phyloP scores from a whole-genome alignment of 2,329 filamentous ascomycete genomes.

The Paracoccidioides brasiliensis region DNA sequence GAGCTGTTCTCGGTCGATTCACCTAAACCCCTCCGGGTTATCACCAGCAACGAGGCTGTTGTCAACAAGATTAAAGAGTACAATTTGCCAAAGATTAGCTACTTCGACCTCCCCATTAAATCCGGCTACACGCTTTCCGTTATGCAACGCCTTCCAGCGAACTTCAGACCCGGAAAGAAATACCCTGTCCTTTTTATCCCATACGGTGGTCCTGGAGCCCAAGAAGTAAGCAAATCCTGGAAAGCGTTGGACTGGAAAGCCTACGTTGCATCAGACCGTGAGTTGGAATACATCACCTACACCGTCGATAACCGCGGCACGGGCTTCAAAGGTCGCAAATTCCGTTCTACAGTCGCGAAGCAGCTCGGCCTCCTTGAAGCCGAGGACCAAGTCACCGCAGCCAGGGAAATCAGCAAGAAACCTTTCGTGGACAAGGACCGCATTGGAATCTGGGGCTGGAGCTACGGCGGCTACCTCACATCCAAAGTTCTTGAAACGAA shows the following conservation, averaged over 20 bases:
- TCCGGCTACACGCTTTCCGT: slow-evolving; percentile 51
- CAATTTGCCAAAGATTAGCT: slow-evolving; percentile 51
- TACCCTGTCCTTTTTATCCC: slow-evolving; percentile 56
- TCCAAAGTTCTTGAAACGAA: slow-evolving; percentile 53
- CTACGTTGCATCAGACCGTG: slow-evolving; percentile 54
- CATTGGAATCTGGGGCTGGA: slow-evolving; percentile 58
- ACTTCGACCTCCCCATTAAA: slow-evolving; percentile 49
- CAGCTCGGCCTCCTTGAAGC: slow-evolving; percentile 53
- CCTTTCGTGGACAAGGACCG: slow-evolving; percentile 45
- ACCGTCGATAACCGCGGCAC: slow-evolving; percentile 58
- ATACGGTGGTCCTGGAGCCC: slow-evolving; percentile 54
- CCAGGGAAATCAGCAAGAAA: slow-evolving; percentile 39
- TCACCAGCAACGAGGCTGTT: slow-evolving; percentile 48
- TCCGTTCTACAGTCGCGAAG: slow-evolving; percentile 44
- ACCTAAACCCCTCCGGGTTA: slow-evolving; percentile 41
- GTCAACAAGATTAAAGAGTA: slow-evolving; percentile 45
- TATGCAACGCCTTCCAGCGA: slow-evolving; percentile 51
- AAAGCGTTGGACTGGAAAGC: slow-evolving; percentile 44
- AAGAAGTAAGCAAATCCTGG: slow-evolving; percentile 47
- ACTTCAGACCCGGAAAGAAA: slow-evolving; percentile 49
- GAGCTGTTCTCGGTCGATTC: slow-evolving; percentile 48
- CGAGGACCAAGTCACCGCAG: slow-evolving; percentile 55
- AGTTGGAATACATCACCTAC: slow-evolving; percentile 54
- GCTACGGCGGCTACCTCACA: slow-evolving; percentile 53
- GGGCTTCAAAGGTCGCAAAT: slow-evolving; percentile 49